phyloP scores from a whole-genome alignment of 495 filamentous ascomycete genomes.

The Tirmania nivea region DNA sequence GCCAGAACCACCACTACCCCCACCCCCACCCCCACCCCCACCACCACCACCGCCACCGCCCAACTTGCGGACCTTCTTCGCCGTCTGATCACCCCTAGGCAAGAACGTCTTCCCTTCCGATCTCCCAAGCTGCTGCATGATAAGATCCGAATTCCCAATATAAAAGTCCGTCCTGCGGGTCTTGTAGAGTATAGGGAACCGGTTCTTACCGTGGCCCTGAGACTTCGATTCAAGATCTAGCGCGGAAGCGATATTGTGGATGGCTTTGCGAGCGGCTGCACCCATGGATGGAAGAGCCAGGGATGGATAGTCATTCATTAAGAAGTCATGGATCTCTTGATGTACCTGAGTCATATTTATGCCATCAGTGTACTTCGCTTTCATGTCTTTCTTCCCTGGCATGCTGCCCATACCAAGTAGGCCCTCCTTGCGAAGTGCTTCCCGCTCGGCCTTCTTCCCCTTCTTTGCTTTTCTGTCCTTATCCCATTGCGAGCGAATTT shows the following conservation, averaged over 20 bases:
- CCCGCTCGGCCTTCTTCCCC: conserved; percentile 50
- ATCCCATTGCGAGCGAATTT: conserved; percentile 34
- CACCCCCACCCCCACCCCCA: conserved; percentile 21
- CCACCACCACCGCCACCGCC: conserved; percentile 20
- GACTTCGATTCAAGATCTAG: conserved; percentile 70
- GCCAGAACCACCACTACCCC: conserved; percentile 17
- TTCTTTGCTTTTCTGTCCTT: conserved; percentile 71
- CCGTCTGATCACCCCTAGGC: neutral
- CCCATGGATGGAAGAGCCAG: conserved; percentile 68
- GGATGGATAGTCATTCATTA: conserved; percentile 40
- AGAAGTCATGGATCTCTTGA: conserved; percentile 46
- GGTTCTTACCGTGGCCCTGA: conserved; percentile 31
- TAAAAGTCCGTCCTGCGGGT: conserved; percentile 23
- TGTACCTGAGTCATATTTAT: conserved; percentile 51
- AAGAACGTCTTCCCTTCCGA: neutral
- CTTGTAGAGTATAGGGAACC: conserved; percentile 59
- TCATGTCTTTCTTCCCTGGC: conserved; percentile 39
- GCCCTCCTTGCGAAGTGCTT: conserved; percentile 56
- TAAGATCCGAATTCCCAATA: neutral
- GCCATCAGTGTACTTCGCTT: conserved; percentile 47
- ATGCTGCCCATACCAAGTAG: conserved; percentile 38
- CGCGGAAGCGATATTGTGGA: conserved; percentile 51
- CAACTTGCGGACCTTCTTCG: neutral
- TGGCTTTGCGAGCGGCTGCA: conserved; percentile 45
- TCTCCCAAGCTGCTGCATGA: neutral